These are phyloP conservation scores for Amylocarpus encephaloides DNA, from an alignment of 2,329 filamentous ascomycete species.

Conservation along the genomic window DNA sequence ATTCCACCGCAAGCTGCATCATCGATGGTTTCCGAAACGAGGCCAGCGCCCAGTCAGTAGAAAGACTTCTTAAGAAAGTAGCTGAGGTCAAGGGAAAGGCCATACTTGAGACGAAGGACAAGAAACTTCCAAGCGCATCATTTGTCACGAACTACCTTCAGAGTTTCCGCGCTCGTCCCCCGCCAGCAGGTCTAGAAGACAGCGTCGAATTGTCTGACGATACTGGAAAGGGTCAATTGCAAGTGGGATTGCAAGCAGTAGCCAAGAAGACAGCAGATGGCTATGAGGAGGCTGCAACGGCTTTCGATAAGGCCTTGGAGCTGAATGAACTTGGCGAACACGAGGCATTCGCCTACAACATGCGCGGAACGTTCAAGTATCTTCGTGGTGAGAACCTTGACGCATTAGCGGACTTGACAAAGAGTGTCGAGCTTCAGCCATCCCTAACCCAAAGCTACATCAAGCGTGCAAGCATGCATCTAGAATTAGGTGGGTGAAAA, in stretches of 20 bases:
- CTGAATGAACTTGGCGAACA: slow-evolving; percentile 71
- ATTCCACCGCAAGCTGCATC: slow-evolving; percentile 98
- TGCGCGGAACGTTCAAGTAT: slow-evolving; percentile 93
- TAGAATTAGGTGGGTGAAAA: slow-evolving; percentile 68
- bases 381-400: slow-evolving; percentile 80
- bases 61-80: slow-evolving; percentile 92
- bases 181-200: slow-evolving; percentile 78
- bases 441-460: slow-evolving; percentile 93
- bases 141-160: slow-evolving; percentile 99
- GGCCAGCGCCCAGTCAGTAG: slow-evolving; percentile 78
- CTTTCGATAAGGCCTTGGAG: slow-evolving; percentile 85
- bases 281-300: slow-evolving; percentile 79
- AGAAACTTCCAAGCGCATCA: slow-evolving; percentile 88
- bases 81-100: slow-evolving; percentile 89
- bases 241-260: slow-evolving; percentile 74
- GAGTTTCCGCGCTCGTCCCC: slow-evolving; percentile 82
- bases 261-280: slow-evolving; percentile 82
- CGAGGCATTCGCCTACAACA: slow-evolving; percentile 90
- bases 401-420: slow-evolving; percentile 80
- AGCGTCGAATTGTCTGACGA: slow-evolving; percentile 69
- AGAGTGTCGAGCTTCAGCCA: slow-evolving; percentile 86
- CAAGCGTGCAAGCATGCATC: slow-evolving; percentile 96
- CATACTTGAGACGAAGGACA: slow-evolving; percentile 71
- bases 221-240: slow-evolving; percentile 78
- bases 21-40: slow-evolving; percentile 97